Percentiles rank a stretch among this genome's conserved stretches.
Conservation (phyloP, 2,329 filamentous ascomycete species). For the Dothiorella sarmentorum region DNA sequence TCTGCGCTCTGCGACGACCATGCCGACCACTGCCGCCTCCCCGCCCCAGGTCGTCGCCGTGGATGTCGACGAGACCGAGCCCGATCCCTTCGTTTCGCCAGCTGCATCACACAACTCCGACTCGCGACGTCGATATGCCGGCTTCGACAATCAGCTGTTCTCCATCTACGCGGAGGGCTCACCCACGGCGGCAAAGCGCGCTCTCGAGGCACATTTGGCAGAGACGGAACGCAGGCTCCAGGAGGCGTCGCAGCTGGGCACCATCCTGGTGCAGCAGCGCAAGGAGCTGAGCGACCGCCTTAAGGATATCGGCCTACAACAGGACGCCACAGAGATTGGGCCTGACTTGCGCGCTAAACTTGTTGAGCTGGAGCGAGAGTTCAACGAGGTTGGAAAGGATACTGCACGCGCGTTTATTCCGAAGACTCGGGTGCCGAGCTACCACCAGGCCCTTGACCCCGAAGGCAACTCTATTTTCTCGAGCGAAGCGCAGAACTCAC, state of each 20-base stretch:
- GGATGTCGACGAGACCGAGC: constrained; percentile 32
- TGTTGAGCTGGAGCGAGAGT: constrained; percentile 86
- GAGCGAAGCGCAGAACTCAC: constrained; percentile 77
- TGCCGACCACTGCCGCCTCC: constrained; percentile 43
- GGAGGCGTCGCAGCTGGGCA: constrained; percentile 86
- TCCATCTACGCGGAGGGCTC: constrained; percentile 73
- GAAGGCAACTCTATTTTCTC: constrained; percentile 57
- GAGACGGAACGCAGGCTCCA: constrained; percentile 90
- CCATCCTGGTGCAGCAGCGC: constrained; percentile 80
- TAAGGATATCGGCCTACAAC: constrained; percentile 76
- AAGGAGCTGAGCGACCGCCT: constrained; percentile 77
- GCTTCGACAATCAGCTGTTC: constrained; percentile 78
- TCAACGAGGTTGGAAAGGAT: constrained; percentile 88
- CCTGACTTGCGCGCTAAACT: constrained; percentile 80
- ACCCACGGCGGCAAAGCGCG: constrained; percentile 80
- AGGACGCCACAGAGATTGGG: constrained; percentile 68
- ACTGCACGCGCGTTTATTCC: constrained; percentile 86
- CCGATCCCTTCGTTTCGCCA: constrained; percentile 45
- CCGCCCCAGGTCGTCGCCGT: constrained; percentile 41
- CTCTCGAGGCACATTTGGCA: constrained; percentile 83
- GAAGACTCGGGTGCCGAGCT: constrained; percentile 69
- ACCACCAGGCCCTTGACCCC: constrained; percentile 28
- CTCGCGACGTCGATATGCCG: constrained; percentile 67
- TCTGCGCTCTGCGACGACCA: constrained; percentile 22
- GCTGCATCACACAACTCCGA: constrained; percentile 31